Percentiles rank a stretch among this genome's conserved stretches.
Conservation (phyloP, 805 yeast genomes). For the Sporopachydermia quercuum region DNA sequence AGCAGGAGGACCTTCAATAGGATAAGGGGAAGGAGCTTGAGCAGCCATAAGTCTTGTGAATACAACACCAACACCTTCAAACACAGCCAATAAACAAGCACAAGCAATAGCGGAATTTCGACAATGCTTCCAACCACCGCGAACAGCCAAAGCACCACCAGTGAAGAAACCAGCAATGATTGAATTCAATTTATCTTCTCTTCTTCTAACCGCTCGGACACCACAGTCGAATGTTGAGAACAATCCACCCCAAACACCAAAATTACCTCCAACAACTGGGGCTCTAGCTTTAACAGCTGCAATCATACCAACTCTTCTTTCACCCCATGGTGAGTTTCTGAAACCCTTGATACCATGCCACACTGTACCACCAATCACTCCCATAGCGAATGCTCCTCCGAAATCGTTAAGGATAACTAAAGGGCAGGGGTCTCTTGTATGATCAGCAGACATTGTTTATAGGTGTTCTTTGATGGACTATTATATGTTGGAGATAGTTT, state of each 20-base stretch:
- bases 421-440: constrained; percentile 98
- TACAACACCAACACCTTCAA: constrained; percentile 97
- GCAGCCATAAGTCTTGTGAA: constrained; percentile 75
- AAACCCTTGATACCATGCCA: constrained; percentile 99
- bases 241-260: constrained; percentile 99
- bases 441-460: constrained; percentile 87
- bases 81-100: constrained; percentile 90
- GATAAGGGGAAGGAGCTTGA: background rate
- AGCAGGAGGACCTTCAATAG: background rate
- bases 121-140: constrained; percentile 98
- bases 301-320: constrained; percentile 78
- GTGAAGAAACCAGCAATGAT: constrained; percentile 95
- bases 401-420: constrained; percentile 89
- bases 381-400: constrained; percentile 99
- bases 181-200: constrained; percentile 98
- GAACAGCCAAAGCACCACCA: constrained; percentile 93
- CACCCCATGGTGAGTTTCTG: constrained; percentile 95
- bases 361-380: constrained; percentile 93
- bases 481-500: no score
- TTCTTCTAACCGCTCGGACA: constrained; percentile 86
- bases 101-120: constrained; percentile 94
- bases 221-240: constrained; percentile 93
- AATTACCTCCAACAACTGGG: constrained; percentile 97
- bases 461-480: no score
- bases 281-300: constrained; percentile 91